Base-by-base conservation (phyloP, 176 grass and related monocot genomes). In the Raddia distichophylla region DNA sequence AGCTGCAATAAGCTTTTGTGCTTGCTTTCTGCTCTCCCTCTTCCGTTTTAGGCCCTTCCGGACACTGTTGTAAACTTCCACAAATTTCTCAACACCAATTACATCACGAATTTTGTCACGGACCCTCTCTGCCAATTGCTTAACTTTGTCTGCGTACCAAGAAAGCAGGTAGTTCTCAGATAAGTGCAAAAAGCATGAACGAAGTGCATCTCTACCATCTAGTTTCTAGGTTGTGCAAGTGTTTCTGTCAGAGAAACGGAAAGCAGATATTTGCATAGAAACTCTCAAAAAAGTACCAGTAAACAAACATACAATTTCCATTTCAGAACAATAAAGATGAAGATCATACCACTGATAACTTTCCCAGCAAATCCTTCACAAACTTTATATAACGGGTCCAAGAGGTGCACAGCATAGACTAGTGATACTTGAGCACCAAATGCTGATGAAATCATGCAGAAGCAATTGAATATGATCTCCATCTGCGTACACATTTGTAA, bases 311-410 rank as follows among this genome's bases (percentile, higher is more conserved):
- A 17, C 35, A 82, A 7, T 7, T 74, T 49, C 35, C 18, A 64
- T 79, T 79, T 50, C 33, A 32, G 15, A 68, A 81, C 48, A 56
- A 49, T n/a, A 73, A 67, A 71, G 46, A 57, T 44, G 47, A 73
- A 70, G 16, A 79, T 86, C 91, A 83, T 91, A 98, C 95, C 95
- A 76, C 71, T 86, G 44, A 93, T 67, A 37, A 95, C 86, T 80
- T 98, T 98, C 62, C 95, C 95, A 66, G 95, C 86, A 87, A 98
- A 95, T 90, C 90, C 95, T 93, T 98, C 95, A 58, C 81, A 91
- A 64, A 93, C 88, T 93, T 98, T 98, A 78, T 98, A 98, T n/a
- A 98, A 64, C 10, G 95, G 90, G 81, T 70, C 45, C 79, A 98
- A 64, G 50, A 95, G 54, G 43, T 93, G 76, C 74, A 64, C 57